phyloP scores from a whole-genome alignment of 345 rosid species.

The Salix koriyanagi region DNA sequence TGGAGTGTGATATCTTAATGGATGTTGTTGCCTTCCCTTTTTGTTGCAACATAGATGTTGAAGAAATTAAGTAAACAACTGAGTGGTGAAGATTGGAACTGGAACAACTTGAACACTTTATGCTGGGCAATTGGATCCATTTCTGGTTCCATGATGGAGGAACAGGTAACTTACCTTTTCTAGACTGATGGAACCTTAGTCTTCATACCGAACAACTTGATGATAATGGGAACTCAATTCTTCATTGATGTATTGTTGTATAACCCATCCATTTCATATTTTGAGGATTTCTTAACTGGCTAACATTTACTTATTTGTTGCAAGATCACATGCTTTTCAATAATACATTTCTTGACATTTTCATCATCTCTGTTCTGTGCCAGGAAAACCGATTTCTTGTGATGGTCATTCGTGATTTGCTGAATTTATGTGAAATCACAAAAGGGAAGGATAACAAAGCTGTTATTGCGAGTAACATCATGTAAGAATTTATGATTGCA shows the following conservation, averaged over 20 bases:
- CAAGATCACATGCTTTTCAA: neutral
- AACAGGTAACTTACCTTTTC: conserved; percentile 55
- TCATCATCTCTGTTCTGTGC: conserved; percentile 7
- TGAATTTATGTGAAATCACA: conserved; percentile 94
- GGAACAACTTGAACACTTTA: conserved; percentile 92
- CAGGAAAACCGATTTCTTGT: conserved; percentile 99
- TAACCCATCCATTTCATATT: neutral
- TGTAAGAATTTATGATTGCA: conserved; percentile 48
- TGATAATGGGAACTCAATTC: neutral
- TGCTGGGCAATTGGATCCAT: conserved; percentile 99
- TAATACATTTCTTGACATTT: neutral
- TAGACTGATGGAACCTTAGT: neutral
- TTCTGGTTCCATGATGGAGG: conserved; percentile 98
- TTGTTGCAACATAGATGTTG: conserved; percentile 60
- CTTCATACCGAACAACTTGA: neutral
- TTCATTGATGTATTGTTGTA: neutral
- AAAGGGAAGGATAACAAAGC: conserved; percentile 99
- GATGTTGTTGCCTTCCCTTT: conserved; percentile 8
- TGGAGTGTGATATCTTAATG: neutral
- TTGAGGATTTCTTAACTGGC: neutral
- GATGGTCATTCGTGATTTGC: conserved; percentile 93
- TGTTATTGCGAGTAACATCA: conserved; percentile 96
- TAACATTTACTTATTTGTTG: neutral
- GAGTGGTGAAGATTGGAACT: conserved; percentile 96
- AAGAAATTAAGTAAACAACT: conserved; percentile 90